Evolutionary conservation across 2,329 filamentous ascomycete genomes (phyloP).

Genomic region (Xylaria sp.): DNA sequence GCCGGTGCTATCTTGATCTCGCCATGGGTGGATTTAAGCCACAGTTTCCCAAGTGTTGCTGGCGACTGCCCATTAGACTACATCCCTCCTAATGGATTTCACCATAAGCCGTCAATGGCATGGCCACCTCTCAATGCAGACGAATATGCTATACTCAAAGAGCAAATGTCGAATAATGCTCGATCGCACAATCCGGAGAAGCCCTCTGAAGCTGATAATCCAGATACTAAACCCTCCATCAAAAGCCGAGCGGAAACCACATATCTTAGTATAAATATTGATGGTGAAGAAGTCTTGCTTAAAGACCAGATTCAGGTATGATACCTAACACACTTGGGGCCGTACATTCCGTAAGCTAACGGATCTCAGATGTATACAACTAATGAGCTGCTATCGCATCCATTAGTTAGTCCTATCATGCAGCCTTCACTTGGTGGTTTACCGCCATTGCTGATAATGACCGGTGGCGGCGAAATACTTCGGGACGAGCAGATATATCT

Average conservation of each 20-base stretch:
- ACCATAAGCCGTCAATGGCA: slow-evolving; percentile 87
- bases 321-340: not conserved
- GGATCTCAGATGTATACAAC: slow-evolving; percentile 72
- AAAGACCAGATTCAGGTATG: slow-evolving; percentile 91
- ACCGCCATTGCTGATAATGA: slow-evolving; percentile 86
- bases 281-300: slow-evolving; percentile 76
- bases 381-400: slow-evolving; percentile 86
- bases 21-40: slow-evolving; percentile 95
- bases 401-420: slow-evolving; percentile 87
- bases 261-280: slow-evolving; percentile 73
- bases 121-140: slow-evolving; percentile 93
- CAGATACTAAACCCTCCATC: slow-evolving; percentile 28
- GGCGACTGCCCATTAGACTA: slow-evolving; percentile 82
- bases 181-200: slow-evolving; percentile 41
- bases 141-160: slow-evolving; percentile 68
- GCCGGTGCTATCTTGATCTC: slow-evolving; percentile 92
- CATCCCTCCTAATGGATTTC: slow-evolving; percentile 87
- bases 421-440: slow-evolving; percentile 91
- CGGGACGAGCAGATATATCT: slow-evolving; percentile 95
- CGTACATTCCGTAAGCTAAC: slow-evolving; percentile 38
- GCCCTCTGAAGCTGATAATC: slow-evolving; percentile 28
- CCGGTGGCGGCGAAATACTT: slow-evolving; percentile 87
- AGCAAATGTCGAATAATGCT: slow-evolving; percentile 60
- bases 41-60: slow-evolving; percentile 92
- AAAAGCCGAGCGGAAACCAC: slow-evolving; percentile 47